Conservation (phyloP, 1,139 yeast species). For the Arxiozyma slooffiae region DNA sequence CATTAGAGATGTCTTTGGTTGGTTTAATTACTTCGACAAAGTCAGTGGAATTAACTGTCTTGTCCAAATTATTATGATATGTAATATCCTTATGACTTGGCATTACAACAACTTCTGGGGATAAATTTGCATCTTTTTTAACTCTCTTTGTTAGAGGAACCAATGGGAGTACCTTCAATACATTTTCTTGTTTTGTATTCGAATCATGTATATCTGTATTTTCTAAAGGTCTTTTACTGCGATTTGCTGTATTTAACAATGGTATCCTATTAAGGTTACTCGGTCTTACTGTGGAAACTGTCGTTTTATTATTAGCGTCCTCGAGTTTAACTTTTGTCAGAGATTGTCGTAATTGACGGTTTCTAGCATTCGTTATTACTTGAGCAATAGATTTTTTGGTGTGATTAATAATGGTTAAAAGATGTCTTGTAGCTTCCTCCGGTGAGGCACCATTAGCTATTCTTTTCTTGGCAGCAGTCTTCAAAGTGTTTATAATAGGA, state of each 20-base stretch:
- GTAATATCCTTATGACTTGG: background rate
- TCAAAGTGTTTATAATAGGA: slow-evolving; percentile 27
- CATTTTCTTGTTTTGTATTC: background rate
- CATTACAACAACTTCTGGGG: background rate
- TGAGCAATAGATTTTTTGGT: slow-evolving; percentile 49
- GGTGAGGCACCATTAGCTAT: slow-evolving; percentile 29
- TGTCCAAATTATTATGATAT: background rate
- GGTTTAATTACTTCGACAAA: background rate
- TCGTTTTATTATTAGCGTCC: slow-evolving; percentile 6
- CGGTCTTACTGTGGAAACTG: background rate
- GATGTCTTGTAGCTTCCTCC: slow-evolving; percentile 26
- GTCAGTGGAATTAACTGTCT: background rate
- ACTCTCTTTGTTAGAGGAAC: background rate
- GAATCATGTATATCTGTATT: background rate
- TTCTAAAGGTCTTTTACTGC: background rate
- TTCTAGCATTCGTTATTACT: slow-evolving; percentile 48
- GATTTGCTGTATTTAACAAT: background rate
- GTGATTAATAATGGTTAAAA: slow-evolving; percentile 28
- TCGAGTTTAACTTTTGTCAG: slow-evolving; percentile 13
- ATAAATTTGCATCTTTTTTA: background rate
- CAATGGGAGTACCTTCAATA: background rate
- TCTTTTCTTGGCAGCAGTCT: slow-evolving; percentile 29
- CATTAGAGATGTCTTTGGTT: background rate
- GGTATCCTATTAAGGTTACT: slow-evolving; percentile 1
- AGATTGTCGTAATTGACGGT: slow-evolving; percentile 8